Base-by-base conservation (phyloP, 2,329 filamentous ascomycete species). In the Alternaria brassicicola region DNA sequence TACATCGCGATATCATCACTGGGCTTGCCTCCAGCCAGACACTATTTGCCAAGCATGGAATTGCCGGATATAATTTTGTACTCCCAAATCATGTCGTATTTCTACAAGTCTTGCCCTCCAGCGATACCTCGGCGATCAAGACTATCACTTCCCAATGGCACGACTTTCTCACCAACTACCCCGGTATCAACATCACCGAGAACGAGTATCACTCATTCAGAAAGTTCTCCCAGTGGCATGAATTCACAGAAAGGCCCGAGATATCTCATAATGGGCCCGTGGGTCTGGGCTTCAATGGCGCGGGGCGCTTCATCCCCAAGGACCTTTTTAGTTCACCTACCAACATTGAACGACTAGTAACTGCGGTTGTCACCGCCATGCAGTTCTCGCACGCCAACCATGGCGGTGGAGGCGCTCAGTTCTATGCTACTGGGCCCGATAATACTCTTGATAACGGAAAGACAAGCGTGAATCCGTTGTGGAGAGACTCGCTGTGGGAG, bases 61-160 rank as follows among this genome's bases (percentile, higher is more conserved):
- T 77, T 10, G 72, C 73, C 6, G 75, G 75, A 35, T 77, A 75
- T 61, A 76, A 76, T 55, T 77, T 77, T 55, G 13, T 77, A 8
- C 61, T 69, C 6, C 67, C 66, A 28, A 61, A 74, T 50, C 69
- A 72, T 33, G 73, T 76, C 47, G 59, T 74, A 1, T 75, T 71
- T 3, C 57, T 76, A 8, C 73, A 76, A 39, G 58, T 77, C 17
- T 52, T 71, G 41, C 75, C 75, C 9, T 71, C 67, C 9, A 59
- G 45, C 10, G 64, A 76, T 46, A 63, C 64, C 3, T 55, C 63
- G 8, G 66, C 66, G 6, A 63, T 77, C 49, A 66, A 71, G 28
- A 46, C 48, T 7, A 58, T 75, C 31, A 76, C 71, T 5, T 57
- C 68, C 5, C 57, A 74, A 48, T 77, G 69, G 65, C 65, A 68